Evolutionary conservation across 1,139 yeast genomes (phyloP).

Genomic region (Entelexis sorbosivorans): DNA sequence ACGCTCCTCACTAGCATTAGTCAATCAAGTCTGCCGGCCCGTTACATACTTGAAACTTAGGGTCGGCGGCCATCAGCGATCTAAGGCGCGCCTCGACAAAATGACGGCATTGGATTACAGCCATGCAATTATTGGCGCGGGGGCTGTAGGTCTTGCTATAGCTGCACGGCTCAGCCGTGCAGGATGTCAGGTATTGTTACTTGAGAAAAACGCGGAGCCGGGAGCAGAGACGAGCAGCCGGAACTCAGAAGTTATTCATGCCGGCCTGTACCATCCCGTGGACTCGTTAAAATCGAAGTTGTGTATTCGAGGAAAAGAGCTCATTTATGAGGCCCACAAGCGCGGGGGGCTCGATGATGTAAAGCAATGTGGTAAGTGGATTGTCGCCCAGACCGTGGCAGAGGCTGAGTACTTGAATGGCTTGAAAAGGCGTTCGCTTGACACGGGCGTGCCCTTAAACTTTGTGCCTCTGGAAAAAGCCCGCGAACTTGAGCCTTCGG

Average conservation of each 20-base stretch:
- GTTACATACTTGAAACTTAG: no score
- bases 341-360: slow-evolving; percentile 45
- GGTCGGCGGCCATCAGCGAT: no score
- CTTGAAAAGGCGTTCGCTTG: slow-evolving; percentile 41
- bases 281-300: slow-evolving; percentile 55
- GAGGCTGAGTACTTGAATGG: slow-evolving; percentile 51
- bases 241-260: slow-evolving; percentile 87
- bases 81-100: not conserved
- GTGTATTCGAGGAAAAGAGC: slow-evolving; percentile 62
- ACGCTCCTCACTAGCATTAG: no score
- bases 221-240: slow-evolving; percentile 80
- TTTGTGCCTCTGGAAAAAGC: slow-evolving; percentile 42
- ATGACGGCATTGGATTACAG: slow-evolving; percentile 11
- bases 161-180: slow-evolving; percentile 55
- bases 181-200: slow-evolving; percentile 44
- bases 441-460: slow-evolving; percentile 45
- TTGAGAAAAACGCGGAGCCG: slow-evolving; percentile 54
- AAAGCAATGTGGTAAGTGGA: slow-evolving; percentile 71
- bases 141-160: slow-evolving; percentile 74
- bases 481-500: slow-evolving; percentile 47
- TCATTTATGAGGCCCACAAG: slow-evolving; percentile 46
- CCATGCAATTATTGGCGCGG: slow-evolving; percentile 79
- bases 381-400: slow-evolving; percentile 64
- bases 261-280: slow-evolving; percentile 72
- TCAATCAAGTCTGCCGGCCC: no score